Conservation (phyloP, 805 yeast species). For the Ogataea nonfermentans region DNA sequence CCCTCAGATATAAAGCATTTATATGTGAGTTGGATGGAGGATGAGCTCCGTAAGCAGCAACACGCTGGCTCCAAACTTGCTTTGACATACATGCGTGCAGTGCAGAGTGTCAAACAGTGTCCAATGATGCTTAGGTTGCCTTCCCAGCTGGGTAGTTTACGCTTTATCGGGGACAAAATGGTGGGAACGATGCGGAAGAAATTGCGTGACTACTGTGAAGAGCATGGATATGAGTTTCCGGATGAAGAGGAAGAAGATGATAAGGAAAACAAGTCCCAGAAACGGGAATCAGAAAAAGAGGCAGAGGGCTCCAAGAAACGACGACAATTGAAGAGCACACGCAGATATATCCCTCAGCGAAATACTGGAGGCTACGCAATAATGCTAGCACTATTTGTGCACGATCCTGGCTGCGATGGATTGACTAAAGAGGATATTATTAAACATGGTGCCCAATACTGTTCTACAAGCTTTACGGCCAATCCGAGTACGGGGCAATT, state of each 20-base stretch:
- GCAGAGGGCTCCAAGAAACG: conserved; percentile 4
- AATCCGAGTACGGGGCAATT: conserved; percentile 61
- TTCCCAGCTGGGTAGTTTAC: conserved; percentile 54
- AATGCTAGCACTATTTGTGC: conserved; percentile 52
- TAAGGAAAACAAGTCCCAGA: conserved; percentile 6
- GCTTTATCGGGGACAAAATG: conserved; percentile 71
- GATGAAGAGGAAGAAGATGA: conserved; percentile 8
- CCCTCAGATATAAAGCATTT: conserved; percentile 50
- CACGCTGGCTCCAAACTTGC: conserved; percentile 52
- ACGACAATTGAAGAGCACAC: conserved; percentile 19
- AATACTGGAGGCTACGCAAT: conserved; percentile 87
- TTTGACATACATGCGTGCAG: conserved; percentile 54
- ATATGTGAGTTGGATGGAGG: conserved; percentile 59
- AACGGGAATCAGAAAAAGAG: conserved; percentile 5
- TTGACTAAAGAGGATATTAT: conserved; percentile 60
- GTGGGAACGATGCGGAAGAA: conserved; percentile 48
- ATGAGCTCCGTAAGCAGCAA: conserved; percentile 44
- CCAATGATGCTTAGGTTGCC: conserved; percentile 52
- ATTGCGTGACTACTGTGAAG: conserved; percentile 54
- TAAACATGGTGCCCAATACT: conserved; percentile 50
- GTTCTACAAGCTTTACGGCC: conserved; percentile 55
- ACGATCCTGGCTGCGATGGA: conserved; percentile 52
- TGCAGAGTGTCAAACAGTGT: conserved; percentile 45
- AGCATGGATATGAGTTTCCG: conserved; percentile 49
- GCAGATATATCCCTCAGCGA: conserved; percentile 64